Evolutionary conservation across 805 yeast species (phyloP).

Genomic region (Teunomyces cretensis): DNA sequence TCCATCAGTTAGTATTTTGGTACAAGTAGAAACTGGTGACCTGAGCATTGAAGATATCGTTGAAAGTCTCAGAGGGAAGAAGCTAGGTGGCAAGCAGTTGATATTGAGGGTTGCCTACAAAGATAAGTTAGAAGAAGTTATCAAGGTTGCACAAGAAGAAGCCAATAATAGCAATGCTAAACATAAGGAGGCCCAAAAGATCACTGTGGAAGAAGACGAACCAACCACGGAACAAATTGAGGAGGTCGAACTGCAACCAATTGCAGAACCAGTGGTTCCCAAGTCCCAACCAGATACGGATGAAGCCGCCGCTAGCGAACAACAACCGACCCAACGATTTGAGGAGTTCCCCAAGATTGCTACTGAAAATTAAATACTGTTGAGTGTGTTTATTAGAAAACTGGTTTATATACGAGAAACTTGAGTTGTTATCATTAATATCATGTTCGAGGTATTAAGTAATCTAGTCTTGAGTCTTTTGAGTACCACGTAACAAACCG

Average conservation of each 20-base stretch:
- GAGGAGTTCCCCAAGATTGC: conserved; percentile 2
- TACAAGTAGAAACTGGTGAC: conserved; percentile 39
- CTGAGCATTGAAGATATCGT: conserved; percentile 45
- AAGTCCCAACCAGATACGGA: no score
- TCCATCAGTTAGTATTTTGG: conserved; percentile 49
- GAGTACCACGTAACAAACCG: conserved; percentile 99
- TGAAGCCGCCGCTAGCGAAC: not conserved
- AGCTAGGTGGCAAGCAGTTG: conserved; percentile 28
- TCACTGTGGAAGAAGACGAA: not conserved
- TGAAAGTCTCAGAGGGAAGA: conserved; percentile 33
- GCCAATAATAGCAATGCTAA: no score
- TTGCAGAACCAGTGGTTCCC: no score
- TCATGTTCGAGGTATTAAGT: conserved; percentile 53
- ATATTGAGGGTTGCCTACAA: conserved; percentile 2
- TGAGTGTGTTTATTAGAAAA: conserved; percentile 2
- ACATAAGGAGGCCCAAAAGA: not conserved
- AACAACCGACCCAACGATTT: not conserved
- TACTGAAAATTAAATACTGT: conserved; percentile 1
- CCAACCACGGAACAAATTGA: not conserved
- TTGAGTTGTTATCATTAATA: conserved; percentile 3
- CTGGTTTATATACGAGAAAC: conserved; percentile 2
- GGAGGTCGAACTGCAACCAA: no score
- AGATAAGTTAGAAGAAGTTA: conserved; percentile 1
- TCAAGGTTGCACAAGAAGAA: not conserved
- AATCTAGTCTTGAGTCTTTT: conserved; percentile 67